These are phyloP conservation scores for Globisporangium nagaii DNA, from an alignment of 352 stramenopile species.

Conservation along the genomic window DNA sequence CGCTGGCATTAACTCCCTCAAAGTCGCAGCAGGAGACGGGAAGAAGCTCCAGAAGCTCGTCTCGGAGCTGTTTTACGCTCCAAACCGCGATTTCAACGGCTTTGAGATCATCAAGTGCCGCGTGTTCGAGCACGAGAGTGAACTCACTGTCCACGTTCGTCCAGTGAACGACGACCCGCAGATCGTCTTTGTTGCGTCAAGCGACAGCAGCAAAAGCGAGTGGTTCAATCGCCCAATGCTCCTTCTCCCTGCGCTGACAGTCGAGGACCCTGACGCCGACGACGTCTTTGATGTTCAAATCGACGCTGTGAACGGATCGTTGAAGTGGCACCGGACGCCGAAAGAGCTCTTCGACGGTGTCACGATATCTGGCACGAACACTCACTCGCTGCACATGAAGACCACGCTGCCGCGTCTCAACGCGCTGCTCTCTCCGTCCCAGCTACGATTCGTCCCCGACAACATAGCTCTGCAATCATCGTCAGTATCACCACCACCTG, in stretches of 20 bases:
- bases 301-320: conserved; percentile 16
- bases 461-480: not conserved
- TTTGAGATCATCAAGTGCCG: conserved; percentile 4
- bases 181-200: not conserved
- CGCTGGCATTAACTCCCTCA: not conserved
- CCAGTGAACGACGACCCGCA: conserved; percentile 20
- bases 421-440: conserved; percentile 17
- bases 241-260: conserved; percentile 25
- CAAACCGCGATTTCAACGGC: conserved; percentile 9
- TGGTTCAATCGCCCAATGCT: conserved; percentile 20
- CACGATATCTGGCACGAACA: conserved; percentile 6
- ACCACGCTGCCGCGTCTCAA: conserved; percentile 25
- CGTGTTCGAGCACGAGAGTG: not conserved
- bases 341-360: conserved; percentile 25
- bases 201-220: conserved; percentile 4
- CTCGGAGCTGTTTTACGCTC: conserved; percentile 9
- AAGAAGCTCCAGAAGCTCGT: conserved; percentile 1
- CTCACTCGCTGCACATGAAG: conserved; percentile 11
- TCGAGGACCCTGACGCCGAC: conserved; percentile 27
- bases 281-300: conserved; percentile 33
- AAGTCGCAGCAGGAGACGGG: not conserved
- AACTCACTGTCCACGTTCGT: conserved; percentile 8
- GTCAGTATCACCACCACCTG: not conserved
- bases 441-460: conserved; percentile 19
- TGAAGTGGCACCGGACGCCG: conserved; percentile 11